Percentiles rank a stretch among this genome's conserved stretches.
Evolutionary conservation across 2,329 filamentous ascomycete species (phyloP).

Genomic region (Beauveria asiatica): DNA sequence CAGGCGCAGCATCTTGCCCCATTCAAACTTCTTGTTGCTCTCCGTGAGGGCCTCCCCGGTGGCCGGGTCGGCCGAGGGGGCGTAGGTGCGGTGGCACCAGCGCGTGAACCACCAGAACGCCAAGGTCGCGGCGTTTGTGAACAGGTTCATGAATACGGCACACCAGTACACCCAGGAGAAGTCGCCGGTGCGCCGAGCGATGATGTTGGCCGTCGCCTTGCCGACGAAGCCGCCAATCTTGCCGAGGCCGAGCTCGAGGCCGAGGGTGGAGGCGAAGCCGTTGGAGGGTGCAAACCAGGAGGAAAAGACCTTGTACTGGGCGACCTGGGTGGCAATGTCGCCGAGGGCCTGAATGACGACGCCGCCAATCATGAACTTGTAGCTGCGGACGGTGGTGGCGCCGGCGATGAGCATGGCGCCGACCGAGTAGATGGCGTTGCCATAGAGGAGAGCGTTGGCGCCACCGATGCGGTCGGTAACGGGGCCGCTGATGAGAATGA

Average conservation of each 20-base stretch:
- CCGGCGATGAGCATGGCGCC: slow-evolving; percentile 52
- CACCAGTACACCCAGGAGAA: slow-evolving; percentile 57
- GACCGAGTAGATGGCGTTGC: slow-evolving; percentile 50
- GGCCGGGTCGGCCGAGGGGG: slow-evolving; percentile 40
- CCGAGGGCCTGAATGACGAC: slow-evolving; percentile 47
- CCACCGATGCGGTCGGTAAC: slow-evolving; percentile 52
- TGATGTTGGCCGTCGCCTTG: slow-evolving; percentile 51
- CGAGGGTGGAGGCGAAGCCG: slow-evolving; percentile 54
- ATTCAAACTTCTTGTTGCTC: slow-evolving; percentile 48
- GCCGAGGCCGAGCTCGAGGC: slow-evolving; percentile 50
- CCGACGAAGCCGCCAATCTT: slow-evolving; percentile 55
- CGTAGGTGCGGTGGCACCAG: slow-evolving; percentile 39
- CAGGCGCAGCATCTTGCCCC: slow-evolving; percentile 45
- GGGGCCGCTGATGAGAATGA: slow-evolving; percentile 46
- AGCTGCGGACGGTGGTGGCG: slow-evolving; percentile 46
- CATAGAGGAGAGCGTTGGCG: slow-evolving; percentile 49
- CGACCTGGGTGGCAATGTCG: slow-evolving; percentile 56
- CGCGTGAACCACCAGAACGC: slow-evolving; percentile 48
- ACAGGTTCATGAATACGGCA: slow-evolving; percentile 54
- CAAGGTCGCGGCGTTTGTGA: slow-evolving; percentile 47
- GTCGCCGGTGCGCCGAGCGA: slow-evolving; percentile 46
- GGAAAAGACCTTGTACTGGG: slow-evolving; percentile 57
- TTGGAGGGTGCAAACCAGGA: slow-evolving; percentile 55
- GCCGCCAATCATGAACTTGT: slow-evolving; percentile 52
- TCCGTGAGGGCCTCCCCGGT: slow-evolving; percentile 53